Evolutionary conservation across 169 alveolate species (phyloP), one percentile per base, ranked within the genome.

Genomic region (Cryptosporidium felis): DNA sequence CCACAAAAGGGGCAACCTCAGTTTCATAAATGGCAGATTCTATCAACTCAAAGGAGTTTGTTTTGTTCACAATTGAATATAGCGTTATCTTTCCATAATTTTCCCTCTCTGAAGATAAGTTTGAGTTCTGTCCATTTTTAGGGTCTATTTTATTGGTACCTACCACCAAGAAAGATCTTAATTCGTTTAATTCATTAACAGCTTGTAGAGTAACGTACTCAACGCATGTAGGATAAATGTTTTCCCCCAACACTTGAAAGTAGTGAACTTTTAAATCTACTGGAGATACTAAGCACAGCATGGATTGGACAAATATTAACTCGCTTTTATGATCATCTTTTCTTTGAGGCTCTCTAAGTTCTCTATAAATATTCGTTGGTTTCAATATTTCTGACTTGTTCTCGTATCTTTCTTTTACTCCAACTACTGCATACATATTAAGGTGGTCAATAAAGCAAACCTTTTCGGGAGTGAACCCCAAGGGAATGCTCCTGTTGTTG

Each of bases 381-480:
- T 61, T 12, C 5, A 45, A 41, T 28, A 42, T 63, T 32, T 38
- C 36, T 23, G 40, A 21, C 41, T 23, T 18, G 9, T 26, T 30
- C 4, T 53, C 30, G 16, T 5, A 45, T 12, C 34, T 74, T 34
- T 74, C 85, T 36, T 18, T 53, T 1, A 74, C 56, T 8, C 85
- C 85, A 2, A 53, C 85, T 16, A 74, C 53, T 5, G 42, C 85
- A 74, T 74, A 58, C 18, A 74, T 56, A 16, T 74, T 74, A 12
- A 74, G 58, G 42, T 74, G 45, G 10, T 30, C 9, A 51, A 74
- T 30, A 36, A 49, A 74, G 40, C 85, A 74, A 40, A 74, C 42
- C 67, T 56, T 49, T 58, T 74, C 85, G 16, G 85, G 85, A 49
- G 85, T 74, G 26, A 74, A 74, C 9, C 40, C 56, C 34, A 74